Percentiles rank a stretch among this genome's conserved stretches.
phyloP scores from a whole-genome alignment of 1,139 yeast genomes.

The Suhomyces coccinellae region DNA sequence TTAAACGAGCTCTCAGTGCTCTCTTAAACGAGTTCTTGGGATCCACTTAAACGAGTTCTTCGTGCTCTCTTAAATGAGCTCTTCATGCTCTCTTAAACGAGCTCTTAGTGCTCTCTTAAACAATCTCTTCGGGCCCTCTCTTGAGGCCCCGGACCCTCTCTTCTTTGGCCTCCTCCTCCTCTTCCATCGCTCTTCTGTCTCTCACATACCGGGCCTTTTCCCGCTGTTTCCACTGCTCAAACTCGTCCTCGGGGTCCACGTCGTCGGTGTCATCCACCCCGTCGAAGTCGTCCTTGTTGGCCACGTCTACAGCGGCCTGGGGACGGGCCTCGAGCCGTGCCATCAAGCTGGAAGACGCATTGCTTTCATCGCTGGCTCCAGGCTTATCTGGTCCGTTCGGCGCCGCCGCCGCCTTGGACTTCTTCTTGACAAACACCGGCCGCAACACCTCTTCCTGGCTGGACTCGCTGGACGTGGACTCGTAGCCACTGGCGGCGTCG shows the following conservation, averaged over 20 bases:
- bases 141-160: constrained; percentile 11
- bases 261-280: constrained; percentile 58
- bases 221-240: constrained; percentile 46
- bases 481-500: constrained; percentile 11
- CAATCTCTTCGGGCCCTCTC: too few species aligned
- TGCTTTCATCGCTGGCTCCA: background rate
- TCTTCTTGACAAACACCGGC: constrained; percentile 10
- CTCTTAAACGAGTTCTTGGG: too few species aligned
- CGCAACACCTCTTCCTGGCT: constrained; percentile 7
- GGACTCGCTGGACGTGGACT: constrained; percentile 6
- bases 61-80: too few species aligned
- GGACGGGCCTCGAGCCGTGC: constrained; percentile 6
- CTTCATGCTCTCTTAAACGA: too few species aligned
- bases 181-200: constrained; percentile 38
- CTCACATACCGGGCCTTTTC: constrained; percentile 42
- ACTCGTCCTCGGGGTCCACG: constrained; percentile 49
- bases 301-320: background rate
- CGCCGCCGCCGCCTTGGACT: background rate
- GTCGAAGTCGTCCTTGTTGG: constrained; percentile 12
- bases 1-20: too few species aligned
- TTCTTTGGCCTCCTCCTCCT: constrained; percentile 32
- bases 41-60: too few species aligned
- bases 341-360: background rate
- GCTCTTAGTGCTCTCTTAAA: too few species aligned
- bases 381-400: background rate